Evolutionary conservation across 192 early-diverging fungal genomes (phyloP), one percentile per base, ranked within the genome.

Genomic region (Coemansia sp.): DNA sequence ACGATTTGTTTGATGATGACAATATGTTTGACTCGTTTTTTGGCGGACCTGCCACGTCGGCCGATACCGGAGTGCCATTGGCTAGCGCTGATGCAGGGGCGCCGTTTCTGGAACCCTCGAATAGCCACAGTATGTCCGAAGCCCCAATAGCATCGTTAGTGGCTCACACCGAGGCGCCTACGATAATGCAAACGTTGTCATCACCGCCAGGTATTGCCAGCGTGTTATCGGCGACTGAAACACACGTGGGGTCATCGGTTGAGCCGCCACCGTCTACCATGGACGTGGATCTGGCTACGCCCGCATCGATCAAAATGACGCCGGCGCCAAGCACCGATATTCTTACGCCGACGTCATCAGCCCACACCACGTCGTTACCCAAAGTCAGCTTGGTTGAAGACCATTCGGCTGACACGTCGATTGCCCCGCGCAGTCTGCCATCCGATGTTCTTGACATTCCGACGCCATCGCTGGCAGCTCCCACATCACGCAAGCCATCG

Each of bases 11-110:
- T 54, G 74, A 70, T 38, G 73, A 70, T 43, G 75, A 78, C 43
- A 70, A 72, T 22, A 67, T 73, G 64, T 70, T 79, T 56, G 71
- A 73, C 32, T 73, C 71, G 21, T 73, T 73, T 27, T 79, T 79
- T 62, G 71, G 67, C 27, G 67, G 67, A 3, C 50, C 67, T 3
- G 23, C 67, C 1, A 57, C 67, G n/a, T 38, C 64, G 39, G 48
- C 55, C 0, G 35, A 32, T 5, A 29, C n/a, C 23, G 14, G 11
- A 14, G 49, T 45, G 41, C 0, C 41, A n/a, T 45, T 45, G 41
- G 41, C 41, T 45, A 45, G 41, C 41, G 41, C 15, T 12, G 41
- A 45, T 45, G 41, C 14, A 45, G 14, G 41, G 41, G 41, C 41
- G 14, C 14, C 11, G 51, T 53, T 53, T 11, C 22, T 53, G 22